These are phyloP conservation scores for Apium graveolens DNA, from an alignment of 129 eudicot genomes.

Conservation along the genomic window DNA sequence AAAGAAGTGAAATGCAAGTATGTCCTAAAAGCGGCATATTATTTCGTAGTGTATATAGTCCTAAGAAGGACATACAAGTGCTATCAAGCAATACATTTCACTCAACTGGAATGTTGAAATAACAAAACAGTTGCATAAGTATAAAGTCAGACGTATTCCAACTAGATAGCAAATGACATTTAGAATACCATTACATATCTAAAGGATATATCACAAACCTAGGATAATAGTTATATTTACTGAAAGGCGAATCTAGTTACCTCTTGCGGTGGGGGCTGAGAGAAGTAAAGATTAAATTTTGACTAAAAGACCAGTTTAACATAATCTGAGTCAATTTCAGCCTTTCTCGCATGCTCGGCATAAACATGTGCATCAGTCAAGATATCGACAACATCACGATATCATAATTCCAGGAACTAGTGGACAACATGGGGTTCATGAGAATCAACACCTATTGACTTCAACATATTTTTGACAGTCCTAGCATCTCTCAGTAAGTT, in stretches of 20 bases:
- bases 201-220: background rate
- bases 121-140: background rate
- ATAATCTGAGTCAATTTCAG: conserved; percentile 73
- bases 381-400: conserved; percentile 72
- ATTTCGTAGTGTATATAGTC: background rate
- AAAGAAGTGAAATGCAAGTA: background rate
- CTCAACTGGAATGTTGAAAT: background rate
- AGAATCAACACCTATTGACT: conserved; percentile 77
- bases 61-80: background rate
- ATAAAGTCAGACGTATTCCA: background rate
- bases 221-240: background rate
- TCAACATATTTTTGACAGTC: conserved; percentile 67
- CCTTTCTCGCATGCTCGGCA: conserved; percentile 77
- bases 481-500: conserved; percentile 85
- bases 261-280: conserved; percentile 95
- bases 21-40: background rate
- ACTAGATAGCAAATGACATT: background rate
- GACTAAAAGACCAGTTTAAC: conserved; percentile 85
- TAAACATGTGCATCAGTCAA: conserved; percentile 80
- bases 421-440: conserved; percentile 82
- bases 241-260: conserved; percentile 24
- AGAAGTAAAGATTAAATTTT: conserved; percentile 79
- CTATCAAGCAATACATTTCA: background rate
- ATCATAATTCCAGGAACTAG: conserved; percentile 84
- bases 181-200: background rate